Base-by-base conservation (phyloP, 805 yeast genomes). In the Pichia heedii region DNA sequence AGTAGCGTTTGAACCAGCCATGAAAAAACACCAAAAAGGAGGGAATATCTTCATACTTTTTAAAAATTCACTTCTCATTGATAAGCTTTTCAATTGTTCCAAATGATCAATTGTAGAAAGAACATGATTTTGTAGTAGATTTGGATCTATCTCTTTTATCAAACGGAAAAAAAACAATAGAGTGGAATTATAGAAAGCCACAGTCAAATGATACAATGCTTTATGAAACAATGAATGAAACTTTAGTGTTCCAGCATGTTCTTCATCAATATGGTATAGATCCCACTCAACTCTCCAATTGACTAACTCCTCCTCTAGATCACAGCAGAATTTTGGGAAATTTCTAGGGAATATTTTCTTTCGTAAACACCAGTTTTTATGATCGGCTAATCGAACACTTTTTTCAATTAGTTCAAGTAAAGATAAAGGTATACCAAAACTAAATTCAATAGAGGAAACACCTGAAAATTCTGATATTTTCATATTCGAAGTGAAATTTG, bases 261-360 rank as follows among this genome's bases (percentile, higher is more conserved):
- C 27, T 13, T 36, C 16, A 3, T 52, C 45, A 30, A 54, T 52
- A 10, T 54, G 46, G 50, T 65, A 62, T 16, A 74, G 53, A 33
- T 58, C 55, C 79, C 78, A 73, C 19, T 65, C 68, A 16, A 67
- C 53, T 37, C 58, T 62, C 80, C 80, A 76, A 40, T 58, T 63
- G 37, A 68, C 45, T 19, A 76, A 54, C 32, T 66, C 69, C 43
- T 75, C 79, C 47, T 75, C 79, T 3, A 70, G 52, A 41, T 75
- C 79, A 41, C 79, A 74, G 50, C 80, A 75, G 3, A 74, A 61
- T 42, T 67, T 65, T 4, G 80, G 79, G 53, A 74, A 76, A 50
- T 75, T 76, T 35, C 80, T 58, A 0, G 81, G 80, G 36, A 63
- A 66, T 29, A 68, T 63, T 22, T 67, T 65, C 24, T 58, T 61